Percentiles rank a stretch among this genome's conserved stretches.
These are phyloP conservation scores for Daldinia eschscholtzii DNA, from an alignment of 2,329 filamentous ascomycete species.

Conservation along the genomic window DNA sequence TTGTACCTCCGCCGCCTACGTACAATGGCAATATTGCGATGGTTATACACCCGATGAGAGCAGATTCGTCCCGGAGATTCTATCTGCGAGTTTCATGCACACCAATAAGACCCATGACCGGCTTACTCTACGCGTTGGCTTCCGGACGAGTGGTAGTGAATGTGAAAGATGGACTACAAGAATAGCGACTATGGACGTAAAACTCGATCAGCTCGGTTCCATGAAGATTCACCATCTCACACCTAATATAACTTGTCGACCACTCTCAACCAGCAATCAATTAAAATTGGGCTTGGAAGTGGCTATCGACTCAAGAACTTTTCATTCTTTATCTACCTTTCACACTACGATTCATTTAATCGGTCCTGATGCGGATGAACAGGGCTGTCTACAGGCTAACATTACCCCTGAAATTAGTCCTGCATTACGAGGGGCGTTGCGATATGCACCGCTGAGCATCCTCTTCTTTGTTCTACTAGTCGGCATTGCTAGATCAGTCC, in stretches of 20 bases:
- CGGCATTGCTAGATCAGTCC: not conserved
- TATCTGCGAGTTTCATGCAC: not conserved
- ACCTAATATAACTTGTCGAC: not conserved
- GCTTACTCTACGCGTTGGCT: not conserved
- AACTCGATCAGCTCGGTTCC: not conserved
- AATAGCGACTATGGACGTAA: not conserved
- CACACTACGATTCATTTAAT: constrained; percentile 1
- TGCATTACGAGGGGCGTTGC: constrained; percentile 21
- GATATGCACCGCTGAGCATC: constrained; percentile 22
- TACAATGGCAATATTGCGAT: constrained; percentile 2
- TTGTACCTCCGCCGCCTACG: not conserved
- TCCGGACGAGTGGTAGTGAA: not conserved
- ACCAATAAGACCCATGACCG: not conserved
- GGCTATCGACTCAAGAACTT: not conserved
- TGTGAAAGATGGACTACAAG: not conserved
- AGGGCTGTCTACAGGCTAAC: constrained; percentile 6
- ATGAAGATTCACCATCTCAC: not conserved
- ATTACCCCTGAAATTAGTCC: constrained; percentile 16
- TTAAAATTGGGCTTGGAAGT: not conserved
- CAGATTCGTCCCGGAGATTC: not conserved
- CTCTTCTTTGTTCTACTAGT: not conserved
- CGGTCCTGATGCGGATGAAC: not conserved
- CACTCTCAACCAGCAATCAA: not conserved
- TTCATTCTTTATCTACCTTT: constrained; percentile 1
- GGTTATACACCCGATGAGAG: not conserved